A percentile compares a stretch with the other conserved stretches of the same genome.
Conservation (phyloP, 768 basidiomycete genomes). For the Russula virescens region DNA sequence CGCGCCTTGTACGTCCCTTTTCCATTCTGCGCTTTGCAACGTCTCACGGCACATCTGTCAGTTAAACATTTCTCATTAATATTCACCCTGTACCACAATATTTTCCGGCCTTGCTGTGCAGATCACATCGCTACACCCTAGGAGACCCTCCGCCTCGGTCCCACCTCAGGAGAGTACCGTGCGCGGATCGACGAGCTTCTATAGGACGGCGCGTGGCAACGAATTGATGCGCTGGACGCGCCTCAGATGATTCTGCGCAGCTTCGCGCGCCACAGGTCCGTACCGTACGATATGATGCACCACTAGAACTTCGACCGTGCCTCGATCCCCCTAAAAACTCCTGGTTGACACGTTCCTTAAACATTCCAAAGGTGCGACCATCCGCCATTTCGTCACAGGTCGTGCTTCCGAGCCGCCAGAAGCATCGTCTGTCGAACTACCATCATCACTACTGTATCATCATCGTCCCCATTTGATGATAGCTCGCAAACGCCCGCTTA, state of each 20-base stretch:
- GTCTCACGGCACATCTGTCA: not conserved
- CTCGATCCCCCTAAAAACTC: not conserved
- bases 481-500: not conserved
- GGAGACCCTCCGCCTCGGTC: not conserved
- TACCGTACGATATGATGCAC: too few relatives aligned
- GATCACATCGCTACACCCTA: constrained; percentile 7
- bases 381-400: constrained; percentile 1
- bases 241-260: not conserved
- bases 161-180: not conserved
- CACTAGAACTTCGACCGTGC: not conserved
- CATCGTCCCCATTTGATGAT: not conserved
- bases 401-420: not conserved
- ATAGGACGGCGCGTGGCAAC: not conserved
- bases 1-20: not conserved
- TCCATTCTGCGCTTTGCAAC: not conserved
- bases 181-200: not conserved
- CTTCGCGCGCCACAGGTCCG: not conserved
- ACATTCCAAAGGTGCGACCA: not conserved
- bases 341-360: not conserved
- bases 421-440: not conserved
- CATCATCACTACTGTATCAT: too few relatives aligned
- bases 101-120: constrained; percentile 4
- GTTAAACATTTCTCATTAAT: not conserved
- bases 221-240: not conserved
- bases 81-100: not conserved